A percentile compares a stretch with the other conserved stretches of the same genome.
These are phyloP conservation scores for Chlamydomonas applanata DNA, from an alignment of 139 green algal species.

Conservation along the genomic window DNA sequence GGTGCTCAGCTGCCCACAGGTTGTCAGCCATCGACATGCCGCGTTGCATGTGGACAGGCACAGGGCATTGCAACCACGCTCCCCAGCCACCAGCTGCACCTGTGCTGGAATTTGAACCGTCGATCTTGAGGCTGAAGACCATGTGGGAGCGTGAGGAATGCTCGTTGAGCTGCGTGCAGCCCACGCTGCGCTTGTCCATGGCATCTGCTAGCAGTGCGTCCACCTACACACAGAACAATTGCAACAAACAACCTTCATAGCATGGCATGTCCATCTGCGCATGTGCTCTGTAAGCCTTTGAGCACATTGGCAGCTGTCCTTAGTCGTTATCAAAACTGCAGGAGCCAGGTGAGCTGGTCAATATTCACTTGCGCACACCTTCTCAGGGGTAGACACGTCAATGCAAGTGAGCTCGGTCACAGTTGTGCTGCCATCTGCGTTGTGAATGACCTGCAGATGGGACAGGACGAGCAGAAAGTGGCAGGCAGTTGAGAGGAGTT, in stretches of 20 bases:
- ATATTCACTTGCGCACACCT: neutral
- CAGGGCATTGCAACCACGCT: too few relatives aligned
- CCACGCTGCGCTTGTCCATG: constrained; percentile 68
- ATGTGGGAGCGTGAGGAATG: constrained; percentile 80
- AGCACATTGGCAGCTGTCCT: too few relatives aligned
- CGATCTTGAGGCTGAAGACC: constrained; percentile 85
- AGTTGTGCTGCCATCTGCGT: constrained; percentile 52
- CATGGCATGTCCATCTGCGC: too few relatives aligned
- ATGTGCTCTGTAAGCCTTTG: too few relatives aligned
- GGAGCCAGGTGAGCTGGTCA: neutral
- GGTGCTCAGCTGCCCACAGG: too few relatives aligned
- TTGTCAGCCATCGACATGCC: too few relatives aligned
- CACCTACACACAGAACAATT: neutral
- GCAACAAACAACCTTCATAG: neutral
- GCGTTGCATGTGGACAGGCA: too few relatives aligned
- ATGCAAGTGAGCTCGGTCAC: constrained; percentile 68
- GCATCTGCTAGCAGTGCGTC: constrained; percentile 51
- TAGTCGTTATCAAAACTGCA: neutral
- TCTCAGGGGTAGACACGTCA: constrained; percentile 53
- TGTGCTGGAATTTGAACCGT: constrained; percentile 63
- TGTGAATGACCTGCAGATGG: constrained; percentile 60
- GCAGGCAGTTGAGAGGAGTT: too few relatives aligned
- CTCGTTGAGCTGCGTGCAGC: constrained; percentile 90
- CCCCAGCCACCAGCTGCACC: too few relatives aligned
- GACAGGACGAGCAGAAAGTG: too few relatives aligned